Percentiles rank a stretch among this genome's conserved stretches.
Conservation (phyloP, 106 monocot genomes). For the Posidonia australis region DNA sequence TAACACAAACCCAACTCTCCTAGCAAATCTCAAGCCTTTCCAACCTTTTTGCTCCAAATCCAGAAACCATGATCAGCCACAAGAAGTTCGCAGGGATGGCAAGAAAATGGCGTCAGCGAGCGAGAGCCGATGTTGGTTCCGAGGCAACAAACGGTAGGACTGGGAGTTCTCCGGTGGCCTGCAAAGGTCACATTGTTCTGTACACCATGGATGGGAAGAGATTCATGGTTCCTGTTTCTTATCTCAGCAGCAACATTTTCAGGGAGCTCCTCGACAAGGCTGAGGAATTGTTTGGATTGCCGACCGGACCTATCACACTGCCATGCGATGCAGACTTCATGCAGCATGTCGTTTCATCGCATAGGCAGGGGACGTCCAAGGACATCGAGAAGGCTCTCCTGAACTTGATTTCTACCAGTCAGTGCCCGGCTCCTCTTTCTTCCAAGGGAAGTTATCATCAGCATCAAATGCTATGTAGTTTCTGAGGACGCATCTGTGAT, state of each 20-base stretch:
- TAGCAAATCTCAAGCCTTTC: too few species aligned
- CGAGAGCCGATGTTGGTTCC: not conserved
- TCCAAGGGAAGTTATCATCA: not conserved
- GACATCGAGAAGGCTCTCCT: not conserved
- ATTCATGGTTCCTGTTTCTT: conserved; percentile 7
- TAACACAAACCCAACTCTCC: too few species aligned
- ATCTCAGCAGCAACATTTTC: conserved; percentile 14
- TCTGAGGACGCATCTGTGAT: too few species aligned
- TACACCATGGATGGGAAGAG: conserved; percentile 13
- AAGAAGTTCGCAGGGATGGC: conserved; percentile 17
- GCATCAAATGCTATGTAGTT: not conserved
- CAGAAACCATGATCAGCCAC: too few species aligned
- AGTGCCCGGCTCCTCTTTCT: not conserved
- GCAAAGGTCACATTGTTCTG: conserved; percentile 11
- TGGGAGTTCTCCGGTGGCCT: too few species aligned
- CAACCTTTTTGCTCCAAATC: too few species aligned
- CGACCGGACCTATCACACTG: not conserved
- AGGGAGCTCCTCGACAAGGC: conserved; percentile 9
- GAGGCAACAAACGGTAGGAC: too few species aligned
- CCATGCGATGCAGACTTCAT: not conserved
- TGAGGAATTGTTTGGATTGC: conserved; percentile 15
- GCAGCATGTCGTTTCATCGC: not conserved
- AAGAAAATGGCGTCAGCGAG: conserved; percentile 9
- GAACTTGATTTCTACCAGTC: not conserved
- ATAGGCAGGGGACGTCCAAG: not conserved